phyloP scores from a whole-genome alignment of 306 rosid genomes.

The Quercus rubra region DNA sequence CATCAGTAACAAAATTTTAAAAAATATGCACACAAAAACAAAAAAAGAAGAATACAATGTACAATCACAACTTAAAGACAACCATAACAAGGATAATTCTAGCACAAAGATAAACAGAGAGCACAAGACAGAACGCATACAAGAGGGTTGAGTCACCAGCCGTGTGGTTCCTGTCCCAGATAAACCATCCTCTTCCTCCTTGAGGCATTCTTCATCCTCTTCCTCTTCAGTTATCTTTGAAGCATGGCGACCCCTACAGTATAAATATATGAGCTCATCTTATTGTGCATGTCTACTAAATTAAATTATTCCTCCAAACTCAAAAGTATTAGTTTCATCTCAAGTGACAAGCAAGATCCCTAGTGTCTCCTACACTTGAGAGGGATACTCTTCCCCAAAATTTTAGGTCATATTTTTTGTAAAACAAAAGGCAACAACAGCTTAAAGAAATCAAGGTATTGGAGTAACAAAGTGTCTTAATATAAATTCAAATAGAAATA shows the following conservation, averaged over 20 bases:
- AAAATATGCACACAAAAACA: neutral
- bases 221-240: constrained; percentile 98
- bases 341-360: neutral
- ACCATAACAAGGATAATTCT: neutral
- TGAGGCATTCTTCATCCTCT: constrained; percentile 95
- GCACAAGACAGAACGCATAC: constrained; percentile 36
- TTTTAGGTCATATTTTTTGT: neutral
- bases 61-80: neutral
- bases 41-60: neutral
- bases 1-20: neutral
- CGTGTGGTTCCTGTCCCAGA: constrained; percentile 72
- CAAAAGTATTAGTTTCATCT: neutral
- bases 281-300: neutral
- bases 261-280: neutral
- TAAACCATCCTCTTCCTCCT: constrained; percentile 90
- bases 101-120: neutral
- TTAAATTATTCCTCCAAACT: neutral
- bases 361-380: neutral
- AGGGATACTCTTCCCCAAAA: neutral
- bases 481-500: neutral
- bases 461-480: neutral
- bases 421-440: neutral
- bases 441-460: neutral
- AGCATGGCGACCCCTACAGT: constrained; percentile 91
- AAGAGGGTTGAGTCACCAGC: constrained; percentile 82